Base-by-base conservation (phyloP, 2,329 filamentous ascomycete species). In the Xylariaceae sp. region DNA sequence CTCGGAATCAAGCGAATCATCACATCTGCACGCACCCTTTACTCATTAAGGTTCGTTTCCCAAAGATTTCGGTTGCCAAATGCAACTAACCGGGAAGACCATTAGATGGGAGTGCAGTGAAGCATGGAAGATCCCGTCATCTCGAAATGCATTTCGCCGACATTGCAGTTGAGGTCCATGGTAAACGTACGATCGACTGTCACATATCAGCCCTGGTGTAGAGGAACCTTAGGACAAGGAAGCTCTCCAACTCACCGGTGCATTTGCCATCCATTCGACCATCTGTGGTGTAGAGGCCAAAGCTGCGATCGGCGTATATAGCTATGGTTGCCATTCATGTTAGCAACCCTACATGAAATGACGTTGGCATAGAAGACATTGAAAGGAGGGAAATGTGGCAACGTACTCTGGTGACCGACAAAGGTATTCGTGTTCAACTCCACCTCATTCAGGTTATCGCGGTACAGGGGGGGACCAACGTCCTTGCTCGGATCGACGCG, bases 391-490 rank as follows among this genome's bases (percentile, higher is more conserved):
- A 39, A 15, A 10, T 5, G 3, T 31, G 15, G 31, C 35, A 38
- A 33, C 46, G 35, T 54, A 57, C 57, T 59, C 14, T 56, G 51
- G 36, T 58, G 55, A 6, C 53, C 54, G 2, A 51, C 47, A 38
- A 38, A 44, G 15, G 42, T 35, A 32, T 45, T 43, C 2, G 53
- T 56, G n/a, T 58, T 56, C 42, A 58, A 53, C 51, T 57, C 56
- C 33, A 56, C 51, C 18, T 48, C 15, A 2, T 54, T 44, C 2
- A 57, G 47, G 2, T 52, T 51, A 39, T 57, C 51, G 11, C 51
- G 45, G 11, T 51, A 56, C 3, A 53, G n/a, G 17, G 56, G 53
- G 6, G 45, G 19, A 11, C 47, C 46, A 17, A 52, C 50, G 10
- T 50, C 39, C 6, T 49, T 35, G 33, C 47, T 50, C 2, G 56